Percentiles rank a stretch among this genome's conserved stretches.
These are phyloP conservation scores for Delitschia confertaspora DNA, from an alignment of 495 filamentous ascomycete species.

Conservation along the genomic window DNA sequence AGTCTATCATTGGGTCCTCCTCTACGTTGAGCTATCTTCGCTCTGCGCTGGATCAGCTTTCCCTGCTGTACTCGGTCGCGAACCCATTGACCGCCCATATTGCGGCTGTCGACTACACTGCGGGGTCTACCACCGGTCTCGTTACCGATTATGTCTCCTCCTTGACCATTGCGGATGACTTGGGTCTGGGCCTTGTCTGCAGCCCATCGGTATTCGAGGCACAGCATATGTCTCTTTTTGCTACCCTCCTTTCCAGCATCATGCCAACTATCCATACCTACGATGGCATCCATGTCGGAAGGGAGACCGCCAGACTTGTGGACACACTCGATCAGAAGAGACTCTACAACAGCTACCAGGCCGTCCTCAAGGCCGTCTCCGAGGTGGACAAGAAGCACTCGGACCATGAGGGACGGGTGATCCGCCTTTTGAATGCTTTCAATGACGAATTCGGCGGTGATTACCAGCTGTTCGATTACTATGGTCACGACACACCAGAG, in stretches of 20 bases:
- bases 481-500: constrained; percentile 68
- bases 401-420: constrained; percentile 63
- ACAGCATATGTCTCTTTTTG: constrained; percentile 90
- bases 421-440: constrained; percentile 66
- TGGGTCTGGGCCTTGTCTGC: constrained; percentile 76
- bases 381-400: constrained; percentile 57
- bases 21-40: constrained; percentile 73
- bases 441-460: constrained; percentile 91
- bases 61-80: constrained; percentile 76
- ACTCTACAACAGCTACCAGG: constrained; percentile 61
- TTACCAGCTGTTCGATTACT: constrained; percentile 88
- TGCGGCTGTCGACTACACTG: constrained; percentile 82
- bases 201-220: constrained; percentile 80
- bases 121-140: constrained; percentile 53
- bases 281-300: constrained; percentile 76
- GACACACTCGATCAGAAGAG: constrained; percentile 70
- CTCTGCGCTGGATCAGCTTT: constrained; percentile 78
- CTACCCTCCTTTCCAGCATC: constrained; percentile 70
- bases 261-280: constrained; percentile 85
- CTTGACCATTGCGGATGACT: constrained; percentile 76
- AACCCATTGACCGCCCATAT: constrained; percentile 90
- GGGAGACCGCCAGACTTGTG: constrained; percentile 78
- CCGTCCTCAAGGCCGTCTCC: constrained; percentile 50
- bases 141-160: constrained; percentile 81
- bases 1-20: constrained; percentile 78